phyloP scores from a whole-genome alignment of 495 filamentous ascomycete genomes.

The Aspergillus cavernicola region DNA sequence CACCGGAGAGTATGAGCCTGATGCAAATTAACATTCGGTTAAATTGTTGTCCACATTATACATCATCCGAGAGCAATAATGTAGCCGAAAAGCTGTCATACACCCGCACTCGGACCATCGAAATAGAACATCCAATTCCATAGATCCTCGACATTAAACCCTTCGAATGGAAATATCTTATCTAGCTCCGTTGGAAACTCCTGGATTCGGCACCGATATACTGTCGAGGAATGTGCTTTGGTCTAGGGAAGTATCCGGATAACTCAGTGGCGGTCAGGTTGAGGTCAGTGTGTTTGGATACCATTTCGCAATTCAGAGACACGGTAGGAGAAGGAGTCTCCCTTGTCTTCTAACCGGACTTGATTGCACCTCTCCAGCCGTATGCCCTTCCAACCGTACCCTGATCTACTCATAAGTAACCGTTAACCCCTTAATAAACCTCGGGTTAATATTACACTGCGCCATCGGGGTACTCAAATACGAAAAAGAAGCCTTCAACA shows the following conservation, averaged over 20 bases:
- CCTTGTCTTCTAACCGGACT: background rate
- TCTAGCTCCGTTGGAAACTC: background rate
- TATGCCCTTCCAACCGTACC: background rate
- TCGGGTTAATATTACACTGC: slow-evolving; percentile 1
- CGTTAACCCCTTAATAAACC: slow-evolving; percentile 3
- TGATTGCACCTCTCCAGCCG: background rate
- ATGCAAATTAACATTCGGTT: background rate
- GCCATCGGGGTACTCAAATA: slow-evolving; percentile 3
- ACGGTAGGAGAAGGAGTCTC: no score
- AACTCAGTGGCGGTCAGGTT: no score
- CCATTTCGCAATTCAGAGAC: background rate
- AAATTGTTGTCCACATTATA: no score
- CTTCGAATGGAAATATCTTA: slow-evolving; percentile 13
- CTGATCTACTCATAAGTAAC: slow-evolving; percentile 9
- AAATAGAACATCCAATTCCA: slow-evolving; percentile 22
- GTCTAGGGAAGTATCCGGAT: no score
- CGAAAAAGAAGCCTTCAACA: slow-evolving; percentile 11
- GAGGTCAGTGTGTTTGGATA: background rate
- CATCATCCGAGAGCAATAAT: no score
- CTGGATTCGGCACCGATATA: background rate
- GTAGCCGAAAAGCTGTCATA: background rate
- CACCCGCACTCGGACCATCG: slow-evolving; percentile 7
- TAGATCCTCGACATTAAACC: slow-evolving; percentile 16
- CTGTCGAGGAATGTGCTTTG: background rate
- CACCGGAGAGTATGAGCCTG: no score